Evolutionary conservation across 441 rosid species (phyloP), one percentile per base, ranked within the genome.

Genomic region (Croton laevigatus): DNA sequence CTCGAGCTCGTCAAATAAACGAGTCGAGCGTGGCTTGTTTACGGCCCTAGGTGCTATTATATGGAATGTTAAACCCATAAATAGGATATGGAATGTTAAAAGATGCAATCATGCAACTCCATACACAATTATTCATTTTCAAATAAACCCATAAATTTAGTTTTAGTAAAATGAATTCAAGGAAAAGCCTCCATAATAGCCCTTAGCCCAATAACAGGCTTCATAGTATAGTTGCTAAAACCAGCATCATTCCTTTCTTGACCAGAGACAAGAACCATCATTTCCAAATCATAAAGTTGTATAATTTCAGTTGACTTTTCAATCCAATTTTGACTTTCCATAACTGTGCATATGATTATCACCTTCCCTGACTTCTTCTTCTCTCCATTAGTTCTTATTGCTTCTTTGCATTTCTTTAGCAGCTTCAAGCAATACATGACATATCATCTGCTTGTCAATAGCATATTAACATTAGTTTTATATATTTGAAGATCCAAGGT

Each of bases 171-270:
- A 14, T 46, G 13, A 46, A 1, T 10, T 76, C 19, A 78, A 34
- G 77, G 82, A 59, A 71, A 74, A 53, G 73, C 72, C 62, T 78
- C 76, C 46, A 81, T 73, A 19, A 81, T 52, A 68, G 78, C 20
- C 69, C 80, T 71, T 5, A 66, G 4, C 19, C 79, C 80, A 6
- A 69, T n/a, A 4, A 65, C 40, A 12, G 73, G 79, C 14, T 17
- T 65, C 32, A 79, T 76, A 17, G 51, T 76, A 9, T 69, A 70
- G 46, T 49, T n/a, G 37, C 37, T 46, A 19, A 76, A 76, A 6
- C 79, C 79, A 3, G 77, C 73, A 7, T 49, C 54, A 6, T 13
- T 73, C 23, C 80, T 72, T 19, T 78, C 76, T 13, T 55, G 48
- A n/a, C 75, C 82, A 1, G 4, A 17, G 17, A 23, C 2, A 0